Evolutionary conservation across 1,284 basidiomycete species (phyloP), one percentile per base, ranked within the genome.

Genomic region (Ceraceosorus bombacis): DNA sequence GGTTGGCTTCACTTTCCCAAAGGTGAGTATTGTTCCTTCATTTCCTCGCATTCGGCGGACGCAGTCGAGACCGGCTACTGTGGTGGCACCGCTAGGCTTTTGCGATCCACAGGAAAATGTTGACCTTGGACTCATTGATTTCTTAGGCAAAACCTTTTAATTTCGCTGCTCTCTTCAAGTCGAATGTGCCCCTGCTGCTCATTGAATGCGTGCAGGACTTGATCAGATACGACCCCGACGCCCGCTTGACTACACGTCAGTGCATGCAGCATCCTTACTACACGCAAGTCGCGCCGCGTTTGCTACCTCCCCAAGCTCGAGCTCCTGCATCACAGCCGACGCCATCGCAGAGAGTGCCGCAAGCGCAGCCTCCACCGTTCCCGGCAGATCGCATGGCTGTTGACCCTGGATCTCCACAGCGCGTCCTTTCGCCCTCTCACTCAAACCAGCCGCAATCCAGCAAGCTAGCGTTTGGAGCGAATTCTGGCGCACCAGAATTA

Each of bases 161-260:
- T 63, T 84, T 96, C 61, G 82, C 85, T 49, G 81, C 83, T 4
- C 83, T 90, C 13, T 97, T 97, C 74, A 88, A 89, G 62, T 83
- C 82, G 59, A 84, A 81, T 36, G 85, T 92, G 13, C 90, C 93
- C 6, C 80, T 82, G 55, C 88, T 86, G 52, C 82, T 99, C 52
- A 81, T 98, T 68, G 87, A 96, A 70, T 94, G 92, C 79, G 94
- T 99, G 73, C 83, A 86, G 49, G 89, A 93, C 73, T 82, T 97
- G 13, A 83, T 99, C 59, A 88, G 86, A 70, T 98, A 95, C 79
- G 90, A 98, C 74, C 94, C 95, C 12, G 85, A 85, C 50, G 81
- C 82, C 53, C 86, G 95, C 41, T 81, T 95, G 57, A 95, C 90
- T 5, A 88, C 90, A 63, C 82, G 82, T 39, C 85, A 93, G 76